A percentile compares a stretch with the other conserved stretches of the same genome.
Conservation (phyloP, 164 flowering plant genomes). For the Litsea cubeba region DNA sequence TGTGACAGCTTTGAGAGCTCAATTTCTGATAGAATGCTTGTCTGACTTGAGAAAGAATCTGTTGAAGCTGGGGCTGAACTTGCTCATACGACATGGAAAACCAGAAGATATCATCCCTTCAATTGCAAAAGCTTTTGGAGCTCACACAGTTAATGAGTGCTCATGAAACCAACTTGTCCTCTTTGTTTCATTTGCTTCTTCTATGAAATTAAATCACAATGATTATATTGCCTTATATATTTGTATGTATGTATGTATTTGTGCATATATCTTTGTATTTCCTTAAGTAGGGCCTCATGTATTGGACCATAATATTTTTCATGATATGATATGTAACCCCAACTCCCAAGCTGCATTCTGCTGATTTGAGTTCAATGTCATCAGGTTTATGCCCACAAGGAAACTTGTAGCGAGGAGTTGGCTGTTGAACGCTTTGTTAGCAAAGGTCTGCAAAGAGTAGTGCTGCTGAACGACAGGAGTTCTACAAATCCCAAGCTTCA, state of each 20-base stretch:
- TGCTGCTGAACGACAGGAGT: constrained; percentile 10
- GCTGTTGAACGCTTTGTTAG: constrained; percentile 52
- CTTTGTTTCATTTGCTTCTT: neutral
- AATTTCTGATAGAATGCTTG: constrained; percentile 72
- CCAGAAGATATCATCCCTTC: constrained; percentile 81
- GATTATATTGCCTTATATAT: too few relatives aligned
- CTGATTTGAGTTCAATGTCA: neutral
- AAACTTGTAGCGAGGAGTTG: constrained; percentile 92
- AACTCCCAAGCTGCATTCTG: neutral
- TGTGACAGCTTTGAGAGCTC: constrained; percentile 70
- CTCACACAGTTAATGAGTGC: constrained; percentile 54
- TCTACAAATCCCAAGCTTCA: constrained; percentile 40
- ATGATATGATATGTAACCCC: too few relatives aligned
- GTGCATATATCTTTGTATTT: too few relatives aligned
- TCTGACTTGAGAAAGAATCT: constrained; percentile 74
- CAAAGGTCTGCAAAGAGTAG: constrained; percentile 31
- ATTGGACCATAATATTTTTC: neutral
- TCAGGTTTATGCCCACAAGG: constrained; percentile 93
- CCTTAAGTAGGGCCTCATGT: too few relatives aligned
- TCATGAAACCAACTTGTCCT: neutral
- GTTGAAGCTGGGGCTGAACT: constrained; percentile 60
- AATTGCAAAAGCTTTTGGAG: constrained; percentile 63
- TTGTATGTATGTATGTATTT: too few relatives aligned
- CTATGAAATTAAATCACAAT: neutral
- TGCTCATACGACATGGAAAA: constrained; percentile 73